phyloP scores from a whole-genome alignment of 345 rosid genomes.

The Brassica cretica region DNA sequence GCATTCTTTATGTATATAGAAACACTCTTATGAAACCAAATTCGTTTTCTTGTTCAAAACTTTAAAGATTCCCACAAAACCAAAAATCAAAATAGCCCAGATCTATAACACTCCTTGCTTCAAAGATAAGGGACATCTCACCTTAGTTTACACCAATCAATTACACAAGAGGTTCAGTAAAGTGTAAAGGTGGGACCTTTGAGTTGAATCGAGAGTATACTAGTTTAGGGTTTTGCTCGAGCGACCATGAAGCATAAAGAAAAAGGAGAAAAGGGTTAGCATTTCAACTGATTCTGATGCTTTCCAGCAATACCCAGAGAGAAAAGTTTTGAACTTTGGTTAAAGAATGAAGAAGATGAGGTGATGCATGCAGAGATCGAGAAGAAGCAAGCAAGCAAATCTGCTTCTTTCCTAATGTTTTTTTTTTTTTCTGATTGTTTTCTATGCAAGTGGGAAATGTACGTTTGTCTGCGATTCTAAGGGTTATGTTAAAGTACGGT shows the following conservation, averaged over 20 bases:
- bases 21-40: slow-evolving; percentile 3
- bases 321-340: neutral
- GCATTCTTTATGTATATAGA: neutral
- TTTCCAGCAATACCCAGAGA: neutral
- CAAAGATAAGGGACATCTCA: slow-evolving; percentile 8
- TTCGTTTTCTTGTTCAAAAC: neutral
- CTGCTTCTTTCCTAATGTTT: slow-evolving; percentile 19
- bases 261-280: neutral
- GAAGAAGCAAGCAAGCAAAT: slow-evolving; percentile 25
- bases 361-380: neutral
- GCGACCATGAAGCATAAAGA: neutral
- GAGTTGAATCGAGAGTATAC: neutral
- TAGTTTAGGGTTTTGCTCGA: neutral
- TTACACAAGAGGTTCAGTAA: neutral
- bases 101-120: slow-evolving; percentile 21
- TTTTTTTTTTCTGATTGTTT: neutral
- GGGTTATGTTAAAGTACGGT: slow-evolving; percentile 48
- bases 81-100: slow-evolving; percentile 9
- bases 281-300: neutral
- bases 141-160: slow-evolving; percentile 8
- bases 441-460: slow-evolving; percentile 15
- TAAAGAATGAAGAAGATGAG: neutral
- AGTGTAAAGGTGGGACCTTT: neutral
- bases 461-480: slow-evolving; percentile 40
- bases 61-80: slow-evolving; percentile 16